These are phyloP conservation scores for Orbilia blumenaviensis DNA, from an alignment of 2,329 filamentous ascomycete genomes.

Conservation along the genomic window DNA sequence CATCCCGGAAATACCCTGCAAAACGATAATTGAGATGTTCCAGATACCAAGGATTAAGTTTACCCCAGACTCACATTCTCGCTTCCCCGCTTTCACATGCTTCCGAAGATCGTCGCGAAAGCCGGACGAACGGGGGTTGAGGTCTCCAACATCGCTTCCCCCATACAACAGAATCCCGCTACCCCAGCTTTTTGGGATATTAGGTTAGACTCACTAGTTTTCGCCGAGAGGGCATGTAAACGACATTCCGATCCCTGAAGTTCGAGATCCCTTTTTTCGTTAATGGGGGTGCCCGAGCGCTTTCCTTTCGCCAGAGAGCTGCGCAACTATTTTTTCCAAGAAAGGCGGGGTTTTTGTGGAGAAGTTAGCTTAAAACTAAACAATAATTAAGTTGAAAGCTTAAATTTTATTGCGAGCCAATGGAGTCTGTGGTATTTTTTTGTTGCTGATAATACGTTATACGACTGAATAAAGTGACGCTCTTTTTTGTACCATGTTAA, in stretches of 20 bases:
- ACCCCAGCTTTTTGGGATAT: not conserved
- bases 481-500: no score
- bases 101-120: not conserved
- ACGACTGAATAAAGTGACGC: no score
- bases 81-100: constrained; percentile 23
- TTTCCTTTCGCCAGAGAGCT: no score
- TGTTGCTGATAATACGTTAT: no score
- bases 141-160: not conserved
- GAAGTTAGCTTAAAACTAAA: no score
- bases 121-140: constrained; percentile 2
- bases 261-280: not conserved
- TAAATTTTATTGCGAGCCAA: no score
- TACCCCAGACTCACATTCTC: constrained; percentile 1
- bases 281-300: not conserved
- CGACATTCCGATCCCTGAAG: constrained; percentile 6
- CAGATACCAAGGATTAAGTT: not conserved
- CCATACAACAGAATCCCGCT: not conserved
- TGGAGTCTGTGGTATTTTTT: no score
- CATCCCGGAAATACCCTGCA: not conserved
- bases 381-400: no score
- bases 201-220: not conserved
- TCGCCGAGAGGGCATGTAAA: not conserved
- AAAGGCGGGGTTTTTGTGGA: no score
- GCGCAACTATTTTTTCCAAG: no score
- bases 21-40: not conserved